A percentile compares a stretch with the other conserved stretches of the same genome.
Evolutionary conservation across 2,329 filamentous ascomycete genomes (phyloP).

Genomic region (Teratosphaeria nubilosa): DNA sequence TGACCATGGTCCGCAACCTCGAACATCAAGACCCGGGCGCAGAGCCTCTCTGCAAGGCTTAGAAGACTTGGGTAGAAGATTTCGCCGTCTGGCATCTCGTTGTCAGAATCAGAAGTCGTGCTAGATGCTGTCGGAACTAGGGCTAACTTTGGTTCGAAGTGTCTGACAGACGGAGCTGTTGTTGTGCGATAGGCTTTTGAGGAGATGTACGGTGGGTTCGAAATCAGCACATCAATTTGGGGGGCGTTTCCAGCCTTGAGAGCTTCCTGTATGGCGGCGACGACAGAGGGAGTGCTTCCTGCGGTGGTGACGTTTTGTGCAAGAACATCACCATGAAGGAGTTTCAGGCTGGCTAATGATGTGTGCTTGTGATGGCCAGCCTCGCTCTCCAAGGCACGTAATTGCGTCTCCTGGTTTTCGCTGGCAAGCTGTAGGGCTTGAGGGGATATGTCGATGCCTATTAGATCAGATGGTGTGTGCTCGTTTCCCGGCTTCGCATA

Average conservation of each 20-base stretch:
- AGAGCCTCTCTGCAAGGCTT: slow-evolving; percentile 39
- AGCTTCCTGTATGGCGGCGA: slow-evolving; percentile 4
- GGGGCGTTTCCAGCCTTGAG: background rate
- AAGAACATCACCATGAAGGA: slow-evolving; percentile 28
- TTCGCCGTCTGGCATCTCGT: slow-evolving; percentile 26
- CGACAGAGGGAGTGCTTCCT: slow-evolving; percentile 1
- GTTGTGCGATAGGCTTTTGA: slow-evolving; percentile 48
- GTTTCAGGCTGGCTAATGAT: slow-evolving; percentile 14
- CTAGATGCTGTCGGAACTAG: slow-evolving; percentile 48
- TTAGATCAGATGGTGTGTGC: slow-evolving; percentile 36
- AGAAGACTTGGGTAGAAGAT: slow-evolving; percentile 62
- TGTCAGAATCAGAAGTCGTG: background rate
- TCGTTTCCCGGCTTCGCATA: slow-evolving; percentile 13
- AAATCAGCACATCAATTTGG: slow-evolving; percentile 55
- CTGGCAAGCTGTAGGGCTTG: slow-evolving; percentile 41
- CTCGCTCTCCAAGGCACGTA: background rate
- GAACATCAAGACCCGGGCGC: slow-evolving; percentile 50
- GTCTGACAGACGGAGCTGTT: slow-evolving; percentile 64
- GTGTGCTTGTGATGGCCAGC: background rate
- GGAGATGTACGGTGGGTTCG: slow-evolving; percentile 90
- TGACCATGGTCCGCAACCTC: slow-evolving; percentile 65
- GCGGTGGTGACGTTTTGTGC: background rate
- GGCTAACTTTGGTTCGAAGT: slow-evolving; percentile 70
- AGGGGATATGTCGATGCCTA: slow-evolving; percentile 64
- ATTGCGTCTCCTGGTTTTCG: background rate